Evolutionary conservation across 108 stramenopile species (phyloP).

Genomic region (Fragilariopsis cylindrus): DNA sequence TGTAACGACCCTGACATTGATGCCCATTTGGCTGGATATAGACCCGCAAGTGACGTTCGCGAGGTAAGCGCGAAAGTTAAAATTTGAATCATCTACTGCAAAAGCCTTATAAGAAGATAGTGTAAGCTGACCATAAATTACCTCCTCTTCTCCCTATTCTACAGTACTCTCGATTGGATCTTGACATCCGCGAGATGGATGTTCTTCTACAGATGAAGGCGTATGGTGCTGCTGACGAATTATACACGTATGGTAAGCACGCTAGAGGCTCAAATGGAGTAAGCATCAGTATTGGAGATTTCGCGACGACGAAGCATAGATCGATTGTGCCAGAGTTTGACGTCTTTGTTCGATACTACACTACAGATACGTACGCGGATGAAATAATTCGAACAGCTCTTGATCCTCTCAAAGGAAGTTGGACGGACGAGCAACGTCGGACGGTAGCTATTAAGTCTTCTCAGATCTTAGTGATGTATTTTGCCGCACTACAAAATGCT

Average conservation of each 20-base stretch:
- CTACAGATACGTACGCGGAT: slow-evolving; percentile 61
- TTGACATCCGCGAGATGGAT: slow-evolving; percentile 66
- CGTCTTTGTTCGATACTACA: slow-evolving; percentile 55
- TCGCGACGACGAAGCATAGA: slow-evolving; percentile 61
- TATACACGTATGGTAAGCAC: slow-evolving; percentile 67
- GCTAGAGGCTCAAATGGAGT: slow-evolving; percentile 29
- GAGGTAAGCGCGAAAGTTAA: slow-evolving; percentile 23
- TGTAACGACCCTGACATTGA: slow-evolving; percentile 35
- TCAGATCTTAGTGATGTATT: slow-evolving; percentile 68
- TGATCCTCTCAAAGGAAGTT: slow-evolving; percentile 23
- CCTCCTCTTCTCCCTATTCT: background rate
- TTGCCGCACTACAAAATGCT: slow-evolving; percentile 60
- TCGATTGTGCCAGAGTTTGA: slow-evolving; percentile 66
- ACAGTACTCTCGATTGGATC: slow-evolving; percentile 64
- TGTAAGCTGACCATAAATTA: background rate
- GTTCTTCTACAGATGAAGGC: slow-evolving; percentile 71
- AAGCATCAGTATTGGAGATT: slow-evolving; percentile 31
- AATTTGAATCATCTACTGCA: background rate
- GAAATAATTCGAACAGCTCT: slow-evolving; percentile 53
- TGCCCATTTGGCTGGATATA: slow-evolving; percentile 56
- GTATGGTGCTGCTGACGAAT: slow-evolving; percentile 63
- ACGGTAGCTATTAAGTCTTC: slow-evolving; percentile 47
- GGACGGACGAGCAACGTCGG: slow-evolving; percentile 48
- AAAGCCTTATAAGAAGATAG: background rate
- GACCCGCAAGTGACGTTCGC: slow-evolving; percentile 54